A percentile compares a stretch with the other conserved stretches of the same genome.
These are phyloP conservation scores for Amanita thiersii DNA, from an alignment of 768 basidiomycete species.

Conservation along the genomic window DNA sequence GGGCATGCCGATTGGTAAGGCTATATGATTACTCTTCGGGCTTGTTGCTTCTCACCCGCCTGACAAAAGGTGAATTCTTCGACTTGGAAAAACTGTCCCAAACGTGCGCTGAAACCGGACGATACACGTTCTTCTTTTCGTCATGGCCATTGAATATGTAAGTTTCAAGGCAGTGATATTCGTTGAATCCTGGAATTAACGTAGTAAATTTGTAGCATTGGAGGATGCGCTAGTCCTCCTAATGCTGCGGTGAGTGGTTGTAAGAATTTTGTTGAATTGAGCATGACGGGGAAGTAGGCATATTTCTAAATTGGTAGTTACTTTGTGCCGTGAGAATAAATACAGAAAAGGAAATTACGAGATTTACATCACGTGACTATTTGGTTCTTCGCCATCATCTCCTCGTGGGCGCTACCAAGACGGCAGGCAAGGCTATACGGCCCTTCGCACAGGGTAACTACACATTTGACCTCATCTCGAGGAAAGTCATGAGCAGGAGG, in stretches of 20 bases:
- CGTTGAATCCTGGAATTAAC: too few species aligned
- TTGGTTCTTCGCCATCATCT: not conserved
- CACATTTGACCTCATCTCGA: conserved; percentile 16
- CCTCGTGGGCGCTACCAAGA: not conserved
- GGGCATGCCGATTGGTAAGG: conserved; percentile 75
- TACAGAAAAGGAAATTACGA: too few species aligned
- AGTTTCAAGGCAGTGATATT: conserved; percentile 18
- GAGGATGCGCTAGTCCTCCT: conserved; percentile 62
- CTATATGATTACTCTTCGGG: too few species aligned
- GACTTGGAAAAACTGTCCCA: conserved; percentile 58
- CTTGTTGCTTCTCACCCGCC: not conserved
- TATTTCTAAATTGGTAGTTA: too few species aligned
- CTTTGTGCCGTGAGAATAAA: too few species aligned
- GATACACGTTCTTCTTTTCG: conserved; percentile 71
- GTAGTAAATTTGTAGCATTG: conserved; percentile 31
- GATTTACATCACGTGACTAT: too few species aligned
- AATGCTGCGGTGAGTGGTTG: conserved; percentile 57
- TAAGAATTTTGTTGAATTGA: too few species aligned
- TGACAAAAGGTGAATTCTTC: conserved; percentile 52
- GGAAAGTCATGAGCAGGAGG: conserved; percentile 43
- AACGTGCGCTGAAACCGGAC: conserved; percentile 44
- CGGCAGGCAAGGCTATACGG: too few species aligned
- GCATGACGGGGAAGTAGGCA: too few species aligned
- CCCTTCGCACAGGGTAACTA: not conserved
- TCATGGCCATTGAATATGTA: conserved; percentile 72